Percentiles rank a stretch among this genome's conserved stretches.
These are phyloP conservation scores for Mercurialis annua DNA, from an alignment of 345 rosid species.

Conservation along the genomic window DNA sequence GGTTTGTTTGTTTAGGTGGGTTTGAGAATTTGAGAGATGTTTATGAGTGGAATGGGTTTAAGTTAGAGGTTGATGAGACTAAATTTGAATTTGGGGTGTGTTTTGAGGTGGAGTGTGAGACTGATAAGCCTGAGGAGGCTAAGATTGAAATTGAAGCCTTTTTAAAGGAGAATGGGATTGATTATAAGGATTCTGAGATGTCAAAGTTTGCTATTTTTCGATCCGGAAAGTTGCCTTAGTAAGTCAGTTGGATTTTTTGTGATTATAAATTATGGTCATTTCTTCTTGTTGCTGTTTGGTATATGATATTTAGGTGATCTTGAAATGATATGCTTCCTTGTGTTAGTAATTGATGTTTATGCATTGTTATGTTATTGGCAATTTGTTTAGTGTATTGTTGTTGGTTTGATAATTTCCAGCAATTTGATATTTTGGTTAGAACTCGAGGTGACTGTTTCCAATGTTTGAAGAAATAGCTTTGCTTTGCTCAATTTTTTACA, in stretches of 20 bases:
- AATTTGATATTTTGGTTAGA: neutral
- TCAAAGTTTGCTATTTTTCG: constrained; percentile 79
- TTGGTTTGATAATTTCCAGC: neutral
- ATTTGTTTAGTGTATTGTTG: neutral
- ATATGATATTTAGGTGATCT: constrained; percentile 5
- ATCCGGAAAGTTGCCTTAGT: constrained; percentile 60
- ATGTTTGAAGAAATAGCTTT: too few species aligned
- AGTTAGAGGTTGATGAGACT: constrained; percentile 84
- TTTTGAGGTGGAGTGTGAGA: constrained; percentile 86
- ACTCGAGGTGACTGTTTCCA: neutral
- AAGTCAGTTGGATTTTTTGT: constrained; percentile 16
- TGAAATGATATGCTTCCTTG: neutral
- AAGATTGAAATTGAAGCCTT: constrained; percentile 62
- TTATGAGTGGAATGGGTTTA: constrained; percentile 64
- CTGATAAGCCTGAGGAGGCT: constrained; percentile 58
- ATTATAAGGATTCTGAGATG: constrained; percentile 51
- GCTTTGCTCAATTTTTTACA: too few species aligned
- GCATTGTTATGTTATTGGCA: neutral
- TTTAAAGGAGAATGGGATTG: constrained; percentile 52
- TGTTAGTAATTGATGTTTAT: neutral
- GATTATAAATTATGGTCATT: neutral
- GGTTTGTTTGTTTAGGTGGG: constrained; percentile 72
- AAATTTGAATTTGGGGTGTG: constrained; percentile 60
- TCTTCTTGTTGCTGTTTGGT: too few species aligned
- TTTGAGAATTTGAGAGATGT: constrained; percentile 71